Base-by-base conservation (phyloP, 2,329 filamentous ascomycete species). In the Arthrobotrys sphaeroides region DNA sequence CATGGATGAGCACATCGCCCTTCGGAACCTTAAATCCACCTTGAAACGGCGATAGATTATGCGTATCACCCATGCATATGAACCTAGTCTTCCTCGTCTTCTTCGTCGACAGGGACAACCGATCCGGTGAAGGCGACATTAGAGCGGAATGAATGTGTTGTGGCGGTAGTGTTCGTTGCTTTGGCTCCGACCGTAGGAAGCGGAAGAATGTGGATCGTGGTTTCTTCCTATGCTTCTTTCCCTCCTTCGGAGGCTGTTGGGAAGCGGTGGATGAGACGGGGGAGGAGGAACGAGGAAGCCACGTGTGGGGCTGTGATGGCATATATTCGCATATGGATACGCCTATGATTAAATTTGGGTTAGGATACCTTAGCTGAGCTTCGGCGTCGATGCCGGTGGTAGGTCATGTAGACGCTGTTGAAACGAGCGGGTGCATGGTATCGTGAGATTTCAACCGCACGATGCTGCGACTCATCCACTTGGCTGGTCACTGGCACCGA, bases 1-100 rank as follows among this genome's bases (percentile, higher is more conserved):
- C 90, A 80, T 93, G 90, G 57, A 93, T 89, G 33, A 94, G 84
- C 6, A 94, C 87, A 80, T 94, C 90, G 42, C 91, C 91, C 20
- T 85, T 85, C 0, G 91, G 91, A 0, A 93, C 85, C 2, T 77
- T 77, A 28, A 78, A 73, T n/a, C 53, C 69, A n/a, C 77, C 73
- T 9, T 74, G n/a, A 18, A 57, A 65, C 18, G 76, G 73, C 9
- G 66, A 55, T n/a, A 70, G 22, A 80, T 91, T 91, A 82, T 93
- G 90, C 1, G 90, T 93, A 82, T 94, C 91, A 2, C 91, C 91
- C 67, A 93, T 45, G 18, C 64, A 70, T 20, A 76, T 45, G 36
- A 76, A 76, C 20, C 73, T 47, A 13, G 73, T 76, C 53, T 70
- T 76, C 24, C n/a, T 49, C 1, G 38, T 70, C 47, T 26, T 61